Conservation (phyloP, 108 stramenopile species). For the Epithemia pelagica region DNA sequence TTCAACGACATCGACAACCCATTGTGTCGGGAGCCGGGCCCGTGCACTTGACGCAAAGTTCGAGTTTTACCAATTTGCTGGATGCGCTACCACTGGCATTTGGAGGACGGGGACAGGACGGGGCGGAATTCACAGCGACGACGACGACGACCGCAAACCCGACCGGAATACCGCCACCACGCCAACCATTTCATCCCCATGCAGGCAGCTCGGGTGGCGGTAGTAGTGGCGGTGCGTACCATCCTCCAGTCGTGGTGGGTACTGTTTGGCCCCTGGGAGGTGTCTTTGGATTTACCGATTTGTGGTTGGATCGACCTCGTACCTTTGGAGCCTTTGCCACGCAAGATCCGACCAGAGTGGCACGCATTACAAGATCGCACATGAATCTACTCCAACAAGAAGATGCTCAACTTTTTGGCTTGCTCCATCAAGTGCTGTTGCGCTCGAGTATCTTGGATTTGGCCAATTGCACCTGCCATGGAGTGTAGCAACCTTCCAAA, state of each 20-base stretch:
- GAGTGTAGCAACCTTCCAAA: neutral
- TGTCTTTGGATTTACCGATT: constrained; percentile 82
- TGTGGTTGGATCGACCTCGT: constrained; percentile 55
- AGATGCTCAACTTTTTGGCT: constrained; percentile 42
- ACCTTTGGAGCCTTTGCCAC: constrained; percentile 55
- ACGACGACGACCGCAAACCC: neutral
- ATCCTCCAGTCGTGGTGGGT: no score
- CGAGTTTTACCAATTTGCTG: constrained; percentile 13
- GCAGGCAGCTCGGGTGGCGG: no score
- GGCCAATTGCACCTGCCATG: constrained; percentile 43
- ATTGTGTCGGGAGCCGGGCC: constrained; percentile 19
- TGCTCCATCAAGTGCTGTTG: constrained; percentile 67
- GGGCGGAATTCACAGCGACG: neutral
- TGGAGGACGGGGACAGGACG: constrained; percentile 26
- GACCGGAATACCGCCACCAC: no score
- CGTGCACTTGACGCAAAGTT: constrained; percentile 4
- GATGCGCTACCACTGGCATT: constrained; percentile 3
- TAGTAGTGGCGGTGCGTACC: no score
- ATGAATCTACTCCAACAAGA: constrained; percentile 45
- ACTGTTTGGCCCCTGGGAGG: constrained; percentile 41
- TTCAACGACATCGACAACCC: neutral
- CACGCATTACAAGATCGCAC: constrained; percentile 48
- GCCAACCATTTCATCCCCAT: neutral
- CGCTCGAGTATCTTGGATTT: constrained; percentile 61
- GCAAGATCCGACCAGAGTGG: constrained; percentile 50